Evolutionary conservation across 148 eudicot genomes (phyloP), one percentile per base, ranked within the genome.

Genomic region (Rhododendron ferrugineum): DNA sequence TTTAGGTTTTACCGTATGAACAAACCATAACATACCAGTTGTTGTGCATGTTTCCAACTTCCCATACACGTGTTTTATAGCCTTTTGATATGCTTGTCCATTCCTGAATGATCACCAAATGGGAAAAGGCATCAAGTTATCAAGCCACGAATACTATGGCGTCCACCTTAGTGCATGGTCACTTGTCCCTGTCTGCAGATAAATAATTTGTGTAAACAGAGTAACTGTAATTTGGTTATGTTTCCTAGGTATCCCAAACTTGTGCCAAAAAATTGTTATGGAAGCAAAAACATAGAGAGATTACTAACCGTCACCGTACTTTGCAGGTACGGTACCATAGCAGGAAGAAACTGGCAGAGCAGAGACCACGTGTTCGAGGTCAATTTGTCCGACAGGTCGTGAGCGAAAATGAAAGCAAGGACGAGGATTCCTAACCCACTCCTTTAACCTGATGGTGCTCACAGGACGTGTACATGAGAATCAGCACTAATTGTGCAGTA

Each of bases 321-420:
- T 60, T 80, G 15, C 87, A 95, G 96, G 95, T 95, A 36, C 91
- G 96, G 42, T 91, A 93, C 84, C 94, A 95, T 47, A 95, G 92
- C 93, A 89, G 96, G 89, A 95, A 93, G 91, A 91, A 87, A 86
- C 90, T 93, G 64, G 98, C 98, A 82, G 98, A 95, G 70, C 92
- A 95, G 80, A 88, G 98, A 87, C 98, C 96, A 3, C 96, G 93
- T 80, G 90, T 94, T 23, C 92, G 91, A 49, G 98, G 95, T 74
- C 94, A 94, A 62, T 89, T 93, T 82, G 94, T 91, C 49, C 87
- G 89, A 82, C 94, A 91, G 75, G 82, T 42, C 22, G 86, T 47
- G 79, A 85, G 86, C 54, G 91, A 92, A 74, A 88, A 81, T 82
- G 87, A 87, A 84, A 90, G 82, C 82, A 85, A 83, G 84, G 92